phyloP scores from a whole-genome alignment of 1,284 basidiomycete species.

The Schizopora paradoxa region DNA sequence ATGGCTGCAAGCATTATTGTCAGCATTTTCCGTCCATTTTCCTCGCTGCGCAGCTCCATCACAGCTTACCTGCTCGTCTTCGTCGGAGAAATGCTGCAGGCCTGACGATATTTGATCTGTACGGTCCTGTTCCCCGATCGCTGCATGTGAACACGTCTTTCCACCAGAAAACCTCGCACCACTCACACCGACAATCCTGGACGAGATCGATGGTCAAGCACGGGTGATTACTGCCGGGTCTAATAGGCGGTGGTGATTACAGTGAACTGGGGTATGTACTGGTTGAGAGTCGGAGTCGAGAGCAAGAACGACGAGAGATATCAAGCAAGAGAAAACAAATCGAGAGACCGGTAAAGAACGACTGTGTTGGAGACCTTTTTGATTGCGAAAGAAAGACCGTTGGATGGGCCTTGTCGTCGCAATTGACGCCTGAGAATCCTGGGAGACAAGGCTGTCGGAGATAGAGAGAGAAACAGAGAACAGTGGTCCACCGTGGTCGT shows the following conservation, averaged over 20 bases:
- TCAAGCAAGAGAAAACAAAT: slow-evolving; percentile 9
- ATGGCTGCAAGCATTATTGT: background rate
- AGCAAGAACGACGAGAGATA: slow-evolving; percentile 1
- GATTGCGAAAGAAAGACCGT: slow-evolving; percentile 14
- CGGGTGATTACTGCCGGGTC: background rate
- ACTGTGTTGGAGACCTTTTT: slow-evolving; percentile 10
- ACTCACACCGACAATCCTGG: slow-evolving; percentile 1
- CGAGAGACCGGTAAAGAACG: slow-evolving; percentile 8
- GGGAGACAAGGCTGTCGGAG: slow-evolving; percentile 10
- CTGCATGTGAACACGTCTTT: too few relatives aligned
- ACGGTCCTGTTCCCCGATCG: too few relatives aligned
- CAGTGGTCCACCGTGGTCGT: slow-evolving; percentile 4
- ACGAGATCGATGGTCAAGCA: background rate
- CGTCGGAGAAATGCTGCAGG: too few relatives aligned
- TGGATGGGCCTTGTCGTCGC: slow-evolving; percentile 16
- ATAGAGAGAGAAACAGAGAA: background rate
- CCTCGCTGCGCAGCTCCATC: too few relatives aligned
- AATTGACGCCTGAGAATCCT: slow-evolving; percentile 7
- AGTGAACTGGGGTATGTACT: background rate
- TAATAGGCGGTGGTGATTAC: background rate
- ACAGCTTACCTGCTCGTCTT: too few relatives aligned
- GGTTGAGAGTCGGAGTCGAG: background rate
- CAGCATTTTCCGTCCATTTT: background rate
- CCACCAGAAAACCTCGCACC: too few relatives aligned
- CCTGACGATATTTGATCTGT: too few relatives aligned